These are phyloP conservation scores for Penicillium oxalicum DNA, from an alignment of 2,329 filamentous ascomycete species.

Conservation along the genomic window DNA sequence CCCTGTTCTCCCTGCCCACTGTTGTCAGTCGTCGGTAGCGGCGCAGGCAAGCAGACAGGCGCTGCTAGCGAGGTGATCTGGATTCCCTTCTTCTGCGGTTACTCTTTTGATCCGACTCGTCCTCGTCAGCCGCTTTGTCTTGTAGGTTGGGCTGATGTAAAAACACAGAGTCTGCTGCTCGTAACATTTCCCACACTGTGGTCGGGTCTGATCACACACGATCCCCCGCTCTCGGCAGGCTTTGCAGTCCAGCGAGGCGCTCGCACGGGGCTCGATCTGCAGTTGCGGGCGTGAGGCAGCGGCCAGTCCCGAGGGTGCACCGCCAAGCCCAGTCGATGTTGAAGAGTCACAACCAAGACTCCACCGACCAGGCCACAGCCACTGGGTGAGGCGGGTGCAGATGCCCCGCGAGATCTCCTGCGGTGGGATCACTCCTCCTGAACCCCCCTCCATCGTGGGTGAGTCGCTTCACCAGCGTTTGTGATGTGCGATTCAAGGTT, in stretches of 20 bases:
- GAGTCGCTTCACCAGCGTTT: no score
- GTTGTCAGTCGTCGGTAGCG: no score
- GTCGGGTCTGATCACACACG: slow-evolving; percentile 24
- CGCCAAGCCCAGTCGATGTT: slow-evolving; percentile 1
- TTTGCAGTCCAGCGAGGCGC: slow-evolving; percentile 16
- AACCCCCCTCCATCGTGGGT: neutral
- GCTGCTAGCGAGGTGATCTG: neutral
- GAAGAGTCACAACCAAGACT: neutral
- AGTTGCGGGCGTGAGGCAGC: slow-evolving; percentile 1
- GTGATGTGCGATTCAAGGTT: no score
- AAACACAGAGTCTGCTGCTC: slow-evolving; percentile 31
- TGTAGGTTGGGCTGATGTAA: slow-evolving; percentile 25
- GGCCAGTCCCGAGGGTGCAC: neutral
- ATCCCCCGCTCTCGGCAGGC: slow-evolving; percentile 26
- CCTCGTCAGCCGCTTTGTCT: slow-evolving; percentile 15
- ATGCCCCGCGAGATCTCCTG: slow-evolving; percentile 5
- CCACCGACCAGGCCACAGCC: slow-evolving; percentile 20
- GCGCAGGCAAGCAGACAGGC: neutral
- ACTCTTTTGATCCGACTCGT: neutral
- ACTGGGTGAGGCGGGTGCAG: slow-evolving; percentile 15
- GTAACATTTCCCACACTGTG: slow-evolving; percentile 28
- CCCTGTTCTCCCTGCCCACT: no score
- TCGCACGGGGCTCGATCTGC: slow-evolving; percentile 7
- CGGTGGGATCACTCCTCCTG: slow-evolving; percentile 2
- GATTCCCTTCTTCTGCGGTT: neutral